phyloP scores from a whole-genome alignment of 2,329 filamentous ascomycete genomes.

The Colletotrichum gigasporum region DNA sequence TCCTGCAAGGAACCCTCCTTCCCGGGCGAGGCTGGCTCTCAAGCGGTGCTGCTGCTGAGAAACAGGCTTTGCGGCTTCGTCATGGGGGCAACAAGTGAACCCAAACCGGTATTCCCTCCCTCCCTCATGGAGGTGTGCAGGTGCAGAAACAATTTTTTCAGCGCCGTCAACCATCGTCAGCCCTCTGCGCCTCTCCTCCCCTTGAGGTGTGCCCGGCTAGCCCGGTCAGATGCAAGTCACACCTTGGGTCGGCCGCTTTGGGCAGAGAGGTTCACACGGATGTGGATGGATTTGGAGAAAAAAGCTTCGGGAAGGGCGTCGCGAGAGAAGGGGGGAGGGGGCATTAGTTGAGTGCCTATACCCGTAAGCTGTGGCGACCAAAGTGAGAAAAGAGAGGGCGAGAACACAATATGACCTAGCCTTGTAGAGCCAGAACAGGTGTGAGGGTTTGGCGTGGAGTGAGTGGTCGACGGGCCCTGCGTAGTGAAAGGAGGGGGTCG shows the following conservation, averaged over 20 bases:
- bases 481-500: not conserved
- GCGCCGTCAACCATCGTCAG: not conserved
- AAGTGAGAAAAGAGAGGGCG: not conserved
- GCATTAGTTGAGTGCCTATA: not conserved
- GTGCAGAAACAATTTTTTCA: not conserved
- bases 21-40: not conserved
- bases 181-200: not conserved
- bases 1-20: not conserved
- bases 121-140: not conserved
- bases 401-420: not conserved
- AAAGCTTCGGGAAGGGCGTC: too few relatives aligned
- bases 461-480: constrained; percentile 8
- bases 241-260: not conserved
- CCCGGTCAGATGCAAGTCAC: constrained; percentile 16
- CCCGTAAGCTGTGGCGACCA: constrained; percentile 5
- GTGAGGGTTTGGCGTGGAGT: constrained; percentile 10
- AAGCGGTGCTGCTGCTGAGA: not conserved
- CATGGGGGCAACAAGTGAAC: not conserved
- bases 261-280: not conserved
- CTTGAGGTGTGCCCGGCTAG: constrained; percentile 21
- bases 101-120: not conserved
- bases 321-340: not conserved
- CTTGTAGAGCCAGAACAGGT: not conserved
- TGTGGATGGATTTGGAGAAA: not conserved
- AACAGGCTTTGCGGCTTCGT: not conserved